These are phyloP conservation scores for Globisporangium barbulae DNA, from an alignment of 352 stramenopile genomes.

Conservation along the genomic window DNA sequence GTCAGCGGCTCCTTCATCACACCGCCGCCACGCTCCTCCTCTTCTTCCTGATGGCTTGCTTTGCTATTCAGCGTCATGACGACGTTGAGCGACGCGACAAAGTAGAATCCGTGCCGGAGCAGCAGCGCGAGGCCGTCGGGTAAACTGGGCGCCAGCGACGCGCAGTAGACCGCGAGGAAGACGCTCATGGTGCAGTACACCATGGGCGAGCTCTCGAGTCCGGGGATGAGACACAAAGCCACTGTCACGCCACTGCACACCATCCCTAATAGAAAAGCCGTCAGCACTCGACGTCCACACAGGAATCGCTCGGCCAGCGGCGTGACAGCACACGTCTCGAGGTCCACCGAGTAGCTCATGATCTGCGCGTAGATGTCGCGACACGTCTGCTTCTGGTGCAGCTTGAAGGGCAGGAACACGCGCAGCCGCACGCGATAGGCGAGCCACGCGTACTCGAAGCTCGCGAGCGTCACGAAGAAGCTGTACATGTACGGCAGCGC, in stretches of 20 bases:
- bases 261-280: slow-evolving; percentile 24
- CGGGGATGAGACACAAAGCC: not conserved
- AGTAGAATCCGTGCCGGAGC: slow-evolving; percentile 48
- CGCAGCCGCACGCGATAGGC: slow-evolving; percentile 50
- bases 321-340: slow-evolving; percentile 51
- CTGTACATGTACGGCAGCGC: slow-evolving; percentile 51
- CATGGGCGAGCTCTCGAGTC: not conserved
- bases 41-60: not conserved
- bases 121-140: slow-evolving; percentile 42
- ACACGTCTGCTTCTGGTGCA: slow-evolving; percentile 67
- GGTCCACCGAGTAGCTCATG: slow-evolving; percentile 61
- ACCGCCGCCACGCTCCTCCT: slow-evolving; percentile 2
- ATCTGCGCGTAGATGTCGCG: slow-evolving; percentile 68
- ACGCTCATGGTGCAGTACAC: slow-evolving; percentile 37
- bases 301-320: slow-evolving; percentile 39
- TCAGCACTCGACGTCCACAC: slow-evolving; percentile 25
- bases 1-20: slow-evolving; percentile 21
- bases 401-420: slow-evolving; percentile 60
- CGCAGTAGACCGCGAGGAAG: slow-evolving; percentile 35
- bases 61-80: slow-evolving; percentile 24
- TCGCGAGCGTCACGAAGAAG: slow-evolving; percentile 37
- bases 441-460: slow-evolving; percentile 60
- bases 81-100: slow-evolving; percentile 47
- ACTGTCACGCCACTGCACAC: slow-evolving; percentile 6
- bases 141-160: slow-evolving; percentile 40